Evolutionary conservation across 2,329 filamentous ascomycete genomes (phyloP).

Genomic region (Aspergillus fructus): DNA sequence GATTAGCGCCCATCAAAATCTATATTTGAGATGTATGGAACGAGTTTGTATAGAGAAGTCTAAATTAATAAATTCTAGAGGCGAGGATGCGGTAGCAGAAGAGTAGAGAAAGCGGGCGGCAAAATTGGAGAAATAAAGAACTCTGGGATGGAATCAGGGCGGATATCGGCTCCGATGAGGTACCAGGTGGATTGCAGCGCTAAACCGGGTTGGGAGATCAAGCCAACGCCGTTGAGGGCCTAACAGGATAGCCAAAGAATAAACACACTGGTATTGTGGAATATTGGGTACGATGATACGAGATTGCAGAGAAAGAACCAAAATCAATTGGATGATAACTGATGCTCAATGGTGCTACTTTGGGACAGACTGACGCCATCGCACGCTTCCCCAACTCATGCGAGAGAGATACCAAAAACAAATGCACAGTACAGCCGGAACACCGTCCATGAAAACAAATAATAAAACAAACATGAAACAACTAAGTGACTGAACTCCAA

Average conservation of each 20-base stretch:
- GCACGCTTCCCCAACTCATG: constrained; percentile 6
- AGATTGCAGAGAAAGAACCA: neutral
- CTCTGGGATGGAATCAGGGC: neutral
- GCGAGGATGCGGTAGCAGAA: neutral
- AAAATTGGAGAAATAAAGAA: neutral
- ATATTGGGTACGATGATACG: neutral
- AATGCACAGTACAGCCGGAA: neutral
- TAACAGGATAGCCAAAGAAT: neutral
- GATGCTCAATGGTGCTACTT: constrained; percentile 11
- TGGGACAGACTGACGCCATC: constrained; percentile 11
- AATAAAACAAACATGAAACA: neutral
- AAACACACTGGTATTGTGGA: neutral
- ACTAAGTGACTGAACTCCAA: neutral
- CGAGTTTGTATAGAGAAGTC: neutral
- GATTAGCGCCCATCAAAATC: constrained; percentile 17
- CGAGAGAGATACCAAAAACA: constrained; percentile 7
- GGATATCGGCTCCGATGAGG: constrained; percentile 1
- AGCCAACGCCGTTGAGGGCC: neutral
- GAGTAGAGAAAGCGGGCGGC: neutral
- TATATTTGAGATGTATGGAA: neutral
- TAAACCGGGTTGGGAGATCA: constrained; percentile 12
- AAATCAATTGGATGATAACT: neutral
- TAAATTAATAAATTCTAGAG: neutral
- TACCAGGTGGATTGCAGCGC: neutral
- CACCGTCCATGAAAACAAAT: neutral